Percentiles rank a stretch among this genome's conserved stretches.
These are phyloP conservation scores for Scleromitrula shiraiana DNA, from an alignment of 2,329 filamentous ascomycete species.

Conservation along the genomic window DNA sequence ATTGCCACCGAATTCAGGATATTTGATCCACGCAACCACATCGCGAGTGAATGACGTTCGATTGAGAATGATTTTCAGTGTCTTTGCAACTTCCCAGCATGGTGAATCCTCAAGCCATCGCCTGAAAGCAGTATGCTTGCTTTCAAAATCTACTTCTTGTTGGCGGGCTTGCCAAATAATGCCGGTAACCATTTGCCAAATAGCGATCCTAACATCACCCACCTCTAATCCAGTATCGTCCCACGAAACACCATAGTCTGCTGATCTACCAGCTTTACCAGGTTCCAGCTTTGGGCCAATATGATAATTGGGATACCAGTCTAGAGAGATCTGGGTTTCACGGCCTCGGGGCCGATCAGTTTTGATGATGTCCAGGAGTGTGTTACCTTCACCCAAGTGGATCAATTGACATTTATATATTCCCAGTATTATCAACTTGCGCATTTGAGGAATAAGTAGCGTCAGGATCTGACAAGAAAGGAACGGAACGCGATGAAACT, in stretches of 20 bases:
- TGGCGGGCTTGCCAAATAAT: conserved; percentile 13
- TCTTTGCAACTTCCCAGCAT: conserved; percentile 19
- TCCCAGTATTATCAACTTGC: conserved; percentile 20
- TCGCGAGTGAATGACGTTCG: neutral
- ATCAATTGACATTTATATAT: conserved; percentile 26
- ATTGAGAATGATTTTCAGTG: conserved; percentile 13
- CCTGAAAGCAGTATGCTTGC: conserved; percentile 15
- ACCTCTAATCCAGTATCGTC: conserved; percentile 18
- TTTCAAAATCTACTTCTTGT: conserved; percentile 19
- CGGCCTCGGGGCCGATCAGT: conserved; percentile 15
- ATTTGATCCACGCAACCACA: conserved; percentile 17
- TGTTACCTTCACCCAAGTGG: conserved; percentile 18
- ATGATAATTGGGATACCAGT: conserved; percentile 19
- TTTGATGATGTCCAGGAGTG: conserved; percentile 21
- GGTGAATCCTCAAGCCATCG: conserved; percentile 23
- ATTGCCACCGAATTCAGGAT: neutral
- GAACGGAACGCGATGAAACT: conserved; percentile 24
- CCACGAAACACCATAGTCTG: conserved; percentile 24
- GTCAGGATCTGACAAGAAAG: conserved; percentile 18
- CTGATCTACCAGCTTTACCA: conserved; percentile 1
- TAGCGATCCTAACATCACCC: conserved; percentile 13
- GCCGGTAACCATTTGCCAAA: conserved; percentile 19
- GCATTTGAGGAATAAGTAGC: conserved; percentile 23
- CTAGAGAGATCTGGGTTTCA: conserved; percentile 19
- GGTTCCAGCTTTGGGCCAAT: conserved; percentile 12